Conservation (phyloP, 768 basidiomycete species). For the Lactarius deliciosus region DNA sequence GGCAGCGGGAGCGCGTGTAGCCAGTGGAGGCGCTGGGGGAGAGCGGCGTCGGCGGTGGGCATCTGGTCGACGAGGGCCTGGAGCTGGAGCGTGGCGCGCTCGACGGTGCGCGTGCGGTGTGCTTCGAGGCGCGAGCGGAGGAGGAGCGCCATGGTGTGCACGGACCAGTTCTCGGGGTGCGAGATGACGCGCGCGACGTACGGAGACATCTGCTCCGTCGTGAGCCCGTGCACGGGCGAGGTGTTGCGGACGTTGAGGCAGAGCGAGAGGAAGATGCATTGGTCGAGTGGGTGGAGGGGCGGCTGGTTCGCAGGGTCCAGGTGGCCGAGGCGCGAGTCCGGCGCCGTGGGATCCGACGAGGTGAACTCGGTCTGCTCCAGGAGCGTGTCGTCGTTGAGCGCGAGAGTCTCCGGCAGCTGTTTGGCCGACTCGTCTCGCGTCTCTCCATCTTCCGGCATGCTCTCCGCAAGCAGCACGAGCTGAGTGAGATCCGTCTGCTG, state of each 20-base stretch:
- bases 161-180: slow-evolving; percentile 91
- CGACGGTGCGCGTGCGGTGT: slow-evolving; percentile 85
- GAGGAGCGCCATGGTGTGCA: slow-evolving; percentile 95
- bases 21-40: slow-evolving; percentile 73
- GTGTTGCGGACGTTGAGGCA: slow-evolving; percentile 90
- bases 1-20: slow-evolving; percentile 83
- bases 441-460: slow-evolving; percentile 40
- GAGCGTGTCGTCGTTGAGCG: slow-evolving; percentile 93
- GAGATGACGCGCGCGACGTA: slow-evolving; percentile 88
- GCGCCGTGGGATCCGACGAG: slow-evolving; percentile 55
- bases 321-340: slow-evolving; percentile 54
- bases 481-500: slow-evolving; percentile 84
- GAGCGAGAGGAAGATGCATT: slow-evolving; percentile 86
- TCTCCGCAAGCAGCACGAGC: slow-evolving; percentile 91
- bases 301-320: slow-evolving; percentile 85
- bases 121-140: slow-evolving; percentile 91
- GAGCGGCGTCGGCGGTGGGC: slow-evolving; percentile 77
- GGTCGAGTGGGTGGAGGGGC: slow-evolving; percentile 87
- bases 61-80: slow-evolving; percentile 97
- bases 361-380: slow-evolving; percentile 94
- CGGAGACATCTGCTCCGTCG: slow-evolving; percentile 87
- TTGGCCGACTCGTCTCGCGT: slow-evolving; percentile 16
- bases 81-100: slow-evolving; percentile 88
- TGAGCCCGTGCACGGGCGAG: slow-evolving; percentile 86
- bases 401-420: slow-evolving; percentile 70